Conservation (phyloP, 2,329 filamentous ascomycete species). For the Dactylellina cionopaga region DNA sequence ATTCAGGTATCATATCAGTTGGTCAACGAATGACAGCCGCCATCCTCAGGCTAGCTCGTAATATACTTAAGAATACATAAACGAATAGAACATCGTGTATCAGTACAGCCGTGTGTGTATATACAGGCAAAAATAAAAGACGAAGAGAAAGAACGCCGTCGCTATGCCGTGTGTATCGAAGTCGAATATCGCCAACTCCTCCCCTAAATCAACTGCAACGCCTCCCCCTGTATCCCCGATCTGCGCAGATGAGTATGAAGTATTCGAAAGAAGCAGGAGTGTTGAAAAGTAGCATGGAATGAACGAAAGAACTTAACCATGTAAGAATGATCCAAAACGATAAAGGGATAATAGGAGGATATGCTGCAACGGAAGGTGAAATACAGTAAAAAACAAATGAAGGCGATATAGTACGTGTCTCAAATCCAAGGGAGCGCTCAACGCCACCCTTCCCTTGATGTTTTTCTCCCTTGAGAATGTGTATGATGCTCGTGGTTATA, state of each 20-base stretch:
- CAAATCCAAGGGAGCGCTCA: conserved; percentile 19
- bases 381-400: not conserved
- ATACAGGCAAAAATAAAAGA: conserved; percentile 6
- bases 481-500: conserved; percentile 49
- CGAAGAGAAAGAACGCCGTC: conserved; percentile 37
- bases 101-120: conserved; percentile 29
- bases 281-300: not conserved
- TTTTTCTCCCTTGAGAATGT: conserved; percentile 32
- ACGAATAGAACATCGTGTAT: conserved; percentile 10
- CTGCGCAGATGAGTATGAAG: not conserved
- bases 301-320: not conserved
- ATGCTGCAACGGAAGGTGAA: not conserved
- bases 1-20: too few relatives aligned
- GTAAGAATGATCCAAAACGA: not conserved
- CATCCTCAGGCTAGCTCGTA: too few relatives aligned
- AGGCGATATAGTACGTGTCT: not conserved
- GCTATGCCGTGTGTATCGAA: conserved; percentile 41
- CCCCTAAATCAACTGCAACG: conserved; percentile 33
- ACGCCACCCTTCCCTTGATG: conserved; percentile 42
- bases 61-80: conserved; percentile 12
- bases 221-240: conserved; percentile 21
- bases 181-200: conserved; percentile 1
- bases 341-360: not conserved
- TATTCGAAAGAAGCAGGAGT: not conserved
- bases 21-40: too few relatives aligned